phyloP scores from a whole-genome alignment of 257 asterid species.

The Jasminum sambac region DNA sequence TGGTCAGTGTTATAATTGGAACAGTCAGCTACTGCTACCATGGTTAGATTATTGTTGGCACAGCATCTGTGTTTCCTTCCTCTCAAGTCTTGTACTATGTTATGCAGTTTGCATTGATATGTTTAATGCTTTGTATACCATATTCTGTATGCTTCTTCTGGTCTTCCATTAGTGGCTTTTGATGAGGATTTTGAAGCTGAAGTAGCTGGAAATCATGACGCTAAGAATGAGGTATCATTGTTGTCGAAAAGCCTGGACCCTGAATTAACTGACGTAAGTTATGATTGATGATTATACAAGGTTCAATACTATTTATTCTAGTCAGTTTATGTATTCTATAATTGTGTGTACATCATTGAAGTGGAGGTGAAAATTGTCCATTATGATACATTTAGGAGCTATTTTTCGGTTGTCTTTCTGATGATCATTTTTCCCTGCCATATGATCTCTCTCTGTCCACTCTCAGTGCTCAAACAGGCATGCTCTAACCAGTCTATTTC shows the following conservation, averaged over 20 bases:
- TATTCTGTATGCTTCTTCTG: constrained; percentile 21
- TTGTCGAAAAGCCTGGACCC: constrained; percentile 78
- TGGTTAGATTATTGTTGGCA: constrained; percentile 17
- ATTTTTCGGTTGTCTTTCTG: not conserved
- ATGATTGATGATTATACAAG: not conserved
- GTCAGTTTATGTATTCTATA: not conserved
- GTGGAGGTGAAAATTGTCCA: not conserved
- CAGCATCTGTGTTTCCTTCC: constrained; percentile 3
- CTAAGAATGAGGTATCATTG: constrained; percentile 69
- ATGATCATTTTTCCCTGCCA: not conserved
- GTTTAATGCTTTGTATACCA: not conserved
- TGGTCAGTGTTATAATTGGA: constrained; percentile 3
- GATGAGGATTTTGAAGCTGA: constrained; percentile 99
- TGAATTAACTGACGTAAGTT: constrained; percentile 81
- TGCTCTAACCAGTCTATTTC: not conserved
- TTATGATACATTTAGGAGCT: not conserved
- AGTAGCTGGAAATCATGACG: constrained; percentile 78
- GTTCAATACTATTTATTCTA: not conserved
- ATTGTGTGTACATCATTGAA: not conserved
- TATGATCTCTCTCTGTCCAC: not conserved
- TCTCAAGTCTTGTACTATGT: not conserved
- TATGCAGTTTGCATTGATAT: not conserved
- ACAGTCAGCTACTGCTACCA: constrained; percentile 9
- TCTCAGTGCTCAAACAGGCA: not conserved
- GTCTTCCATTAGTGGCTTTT: constrained; percentile 64